Evolutionary conservation across 129 eudicot genomes (phyloP).

Genomic region (Sambucus nigra): DNA sequence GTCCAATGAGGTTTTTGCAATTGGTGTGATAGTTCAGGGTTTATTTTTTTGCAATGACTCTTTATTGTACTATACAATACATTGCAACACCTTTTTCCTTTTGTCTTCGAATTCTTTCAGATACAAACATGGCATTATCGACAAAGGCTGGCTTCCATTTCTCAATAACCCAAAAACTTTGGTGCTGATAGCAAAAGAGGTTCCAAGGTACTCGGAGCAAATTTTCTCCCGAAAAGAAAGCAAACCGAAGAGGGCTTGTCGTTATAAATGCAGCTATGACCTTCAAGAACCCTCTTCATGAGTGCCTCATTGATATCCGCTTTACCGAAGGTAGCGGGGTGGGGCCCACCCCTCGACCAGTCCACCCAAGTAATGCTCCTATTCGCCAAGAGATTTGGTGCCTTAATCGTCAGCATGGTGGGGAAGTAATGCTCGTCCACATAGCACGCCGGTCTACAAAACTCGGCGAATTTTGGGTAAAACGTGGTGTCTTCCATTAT

Average conservation of each 20-base stretch:
- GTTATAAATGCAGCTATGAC: constrained; percentile 46
- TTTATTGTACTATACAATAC: no score
- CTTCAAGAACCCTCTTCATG: constrained; percentile 46
- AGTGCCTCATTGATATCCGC: constrained; percentile 44
- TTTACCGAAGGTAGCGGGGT: constrained; percentile 59
- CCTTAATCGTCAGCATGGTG: constrained; percentile 42
- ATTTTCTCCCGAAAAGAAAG: constrained; percentile 68
- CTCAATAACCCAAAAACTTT: constrained; percentile 50
- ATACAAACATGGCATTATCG: no score
- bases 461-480: constrained; percentile 61
- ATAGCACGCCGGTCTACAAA: constrained; percentile 63
- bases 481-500: constrained; percentile 53
- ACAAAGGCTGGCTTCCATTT: not conserved
- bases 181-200: constrained; percentile 49
- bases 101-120: no score
- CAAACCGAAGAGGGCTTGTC: constrained; percentile 38
- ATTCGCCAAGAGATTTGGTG: constrained; percentile 44
- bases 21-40: no score
- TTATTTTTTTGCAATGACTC: no score
- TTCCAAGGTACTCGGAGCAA: constrained; percentile 75
- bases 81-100: no score
- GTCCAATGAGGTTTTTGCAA: no score
- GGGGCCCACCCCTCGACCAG: constrained; percentile 70
- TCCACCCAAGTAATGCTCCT: constrained; percentile 61
- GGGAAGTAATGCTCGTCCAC: constrained; percentile 71